phyloP scores from a whole-genome alignment of 768 basidiomycete species.

The Russula abietina region DNA sequence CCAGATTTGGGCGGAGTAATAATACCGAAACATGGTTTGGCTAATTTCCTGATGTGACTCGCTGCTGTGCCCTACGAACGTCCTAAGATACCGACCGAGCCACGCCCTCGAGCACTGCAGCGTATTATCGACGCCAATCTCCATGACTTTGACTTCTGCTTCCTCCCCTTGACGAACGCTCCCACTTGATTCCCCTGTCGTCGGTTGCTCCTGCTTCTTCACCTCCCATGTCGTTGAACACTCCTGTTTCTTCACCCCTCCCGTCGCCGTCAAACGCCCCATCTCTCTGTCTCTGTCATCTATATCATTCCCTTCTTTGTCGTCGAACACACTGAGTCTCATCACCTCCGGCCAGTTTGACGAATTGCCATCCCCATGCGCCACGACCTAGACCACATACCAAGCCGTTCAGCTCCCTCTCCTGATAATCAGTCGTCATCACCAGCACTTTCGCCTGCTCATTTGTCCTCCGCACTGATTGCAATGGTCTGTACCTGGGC shows the following conservation, averaged over 20 bases:
- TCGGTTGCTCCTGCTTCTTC: no score
- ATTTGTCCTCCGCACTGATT: conserved; percentile 7
- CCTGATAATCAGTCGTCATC: background rate
- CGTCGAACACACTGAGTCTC: background rate
- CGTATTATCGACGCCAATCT: background rate
- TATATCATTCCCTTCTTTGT: background rate
- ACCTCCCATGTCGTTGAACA: no score
- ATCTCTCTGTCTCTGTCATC: background rate
- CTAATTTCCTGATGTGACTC: no score
- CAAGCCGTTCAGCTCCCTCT: background rate
- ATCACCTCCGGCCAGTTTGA: background rate
- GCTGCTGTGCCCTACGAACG: background rate
- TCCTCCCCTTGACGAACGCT: no score
- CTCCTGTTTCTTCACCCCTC: no score
- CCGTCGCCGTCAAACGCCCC: no score
- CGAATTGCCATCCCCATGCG: background rate
- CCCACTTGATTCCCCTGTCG: no score
- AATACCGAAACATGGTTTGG: no score
- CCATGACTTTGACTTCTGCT: no score
- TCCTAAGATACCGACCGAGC: background rate
- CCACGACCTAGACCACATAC: background rate
- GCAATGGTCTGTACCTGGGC: background rate
- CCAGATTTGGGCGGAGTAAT: no score
- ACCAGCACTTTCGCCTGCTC: no score
- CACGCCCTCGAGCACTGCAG: background rate